phyloP scores from a whole-genome alignment of 202 grass and related monocot species.

The Tripidium arundinaceum region DNA sequence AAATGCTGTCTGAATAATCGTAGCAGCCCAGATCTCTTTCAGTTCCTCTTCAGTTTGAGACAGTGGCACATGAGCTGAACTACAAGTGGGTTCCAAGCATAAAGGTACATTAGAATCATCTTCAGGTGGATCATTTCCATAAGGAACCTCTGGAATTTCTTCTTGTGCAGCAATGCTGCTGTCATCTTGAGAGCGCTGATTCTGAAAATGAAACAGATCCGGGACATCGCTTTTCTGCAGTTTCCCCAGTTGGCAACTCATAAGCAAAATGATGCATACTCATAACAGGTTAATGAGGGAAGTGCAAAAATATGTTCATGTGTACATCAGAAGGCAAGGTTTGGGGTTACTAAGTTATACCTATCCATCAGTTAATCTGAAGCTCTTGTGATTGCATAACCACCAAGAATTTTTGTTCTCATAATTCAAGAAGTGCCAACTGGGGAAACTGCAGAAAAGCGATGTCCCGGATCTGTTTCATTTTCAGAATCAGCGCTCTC shows the following conservation, averaged over 20 bases:
- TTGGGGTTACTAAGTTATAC: neutral
- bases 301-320: neutral
- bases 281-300: neutral
- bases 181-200: constrained; percentile 8
- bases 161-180: constrained; percentile 7
- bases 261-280: neutral
- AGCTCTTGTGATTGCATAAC: neutral
- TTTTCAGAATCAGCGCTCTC: constrained; percentile 11
- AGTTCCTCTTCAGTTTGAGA: constrained; percentile 47
- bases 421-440: no score
- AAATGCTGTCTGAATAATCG: constrained; percentile 85
- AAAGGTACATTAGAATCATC: constrained; percentile 18
- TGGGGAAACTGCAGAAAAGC: constrained; percentile 47
- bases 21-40: constrained; percentile 68
- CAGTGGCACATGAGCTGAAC: constrained; percentile 23
- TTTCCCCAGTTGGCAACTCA: constrained; percentile 12
- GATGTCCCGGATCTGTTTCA: constrained; percentile 21
- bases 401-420: neutral
- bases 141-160: constrained; percentile 37
- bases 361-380: neutral
- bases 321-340: neutral
- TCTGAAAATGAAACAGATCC: constrained; percentile 30
- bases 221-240: constrained; percentile 44
- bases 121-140: constrained; percentile 32
- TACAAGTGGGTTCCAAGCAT: constrained; percentile 34